Evolutionary conservation across 106 monocot genomes (phyloP).

Genomic region (Xerophyta viscosa): DNA sequence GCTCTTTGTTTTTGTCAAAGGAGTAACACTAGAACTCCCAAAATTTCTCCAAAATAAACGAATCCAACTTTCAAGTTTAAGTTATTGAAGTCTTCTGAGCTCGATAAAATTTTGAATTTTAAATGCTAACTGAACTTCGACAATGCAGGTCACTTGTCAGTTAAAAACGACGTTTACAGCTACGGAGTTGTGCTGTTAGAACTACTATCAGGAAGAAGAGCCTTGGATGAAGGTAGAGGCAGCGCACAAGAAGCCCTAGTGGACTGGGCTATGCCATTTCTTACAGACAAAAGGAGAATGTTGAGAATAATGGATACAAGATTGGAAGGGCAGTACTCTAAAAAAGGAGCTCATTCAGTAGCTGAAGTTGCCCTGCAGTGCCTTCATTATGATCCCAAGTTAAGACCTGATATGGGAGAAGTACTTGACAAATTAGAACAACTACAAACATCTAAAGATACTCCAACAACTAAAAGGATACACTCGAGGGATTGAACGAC

Average conservation of each 20-base stretch:
- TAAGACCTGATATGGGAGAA: constrained; percentile 54
- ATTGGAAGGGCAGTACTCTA: constrained; percentile 78
- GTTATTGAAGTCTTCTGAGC: too few species aligned
- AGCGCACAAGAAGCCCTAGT: constrained; percentile 39
- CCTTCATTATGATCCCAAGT: constrained; percentile 46
- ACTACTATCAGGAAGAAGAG: constrained; percentile 59
- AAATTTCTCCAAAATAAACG: too few species aligned
- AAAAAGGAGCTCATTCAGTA: constrained; percentile 60
- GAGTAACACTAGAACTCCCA: too few species aligned
- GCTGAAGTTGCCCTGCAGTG: constrained; percentile 58
- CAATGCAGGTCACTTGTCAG: constrained; percentile 71
- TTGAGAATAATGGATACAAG: constrained; percentile 87
- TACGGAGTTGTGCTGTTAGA: constrained; percentile 87
- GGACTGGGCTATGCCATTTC: constrained; percentile 74
- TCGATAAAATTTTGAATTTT: too few species aligned
- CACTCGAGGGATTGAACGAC: too few species aligned
- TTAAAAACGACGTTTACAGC: constrained; percentile 88
- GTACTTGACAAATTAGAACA: constrained; percentile 42
- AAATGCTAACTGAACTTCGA: too few species aligned
- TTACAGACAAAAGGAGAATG: constrained; percentile 51
- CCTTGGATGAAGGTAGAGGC: constrained; percentile 56
- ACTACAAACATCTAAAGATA: constrained; percentile 22
- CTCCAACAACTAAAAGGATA: too few species aligned
- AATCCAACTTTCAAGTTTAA: too few species aligned
- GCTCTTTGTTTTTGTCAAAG: too few species aligned